Percentiles rank a stretch among this genome's conserved stretches.
Conservation (phyloP, 2,329 filamentous ascomycete species). For the Aspergillus sp. region DNA sequence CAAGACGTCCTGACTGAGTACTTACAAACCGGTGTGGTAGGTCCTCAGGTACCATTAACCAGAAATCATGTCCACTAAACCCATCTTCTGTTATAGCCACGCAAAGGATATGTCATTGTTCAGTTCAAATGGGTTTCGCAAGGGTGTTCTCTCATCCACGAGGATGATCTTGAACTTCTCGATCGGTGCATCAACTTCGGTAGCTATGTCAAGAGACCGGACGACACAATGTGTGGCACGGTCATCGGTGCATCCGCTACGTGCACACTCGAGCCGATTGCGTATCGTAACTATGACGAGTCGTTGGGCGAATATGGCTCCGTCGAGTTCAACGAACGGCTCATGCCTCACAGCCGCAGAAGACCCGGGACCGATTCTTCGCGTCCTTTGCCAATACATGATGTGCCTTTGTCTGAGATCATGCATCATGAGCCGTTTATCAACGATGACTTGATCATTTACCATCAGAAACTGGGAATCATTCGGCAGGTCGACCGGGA, state of each 20-base stretch:
- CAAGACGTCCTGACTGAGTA: conserved; percentile 30
- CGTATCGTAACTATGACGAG: conserved; percentile 24
- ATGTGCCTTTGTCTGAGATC: conserved; percentile 50
- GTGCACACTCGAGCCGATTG: conserved; percentile 47
- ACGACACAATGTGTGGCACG: conserved; percentile 55
- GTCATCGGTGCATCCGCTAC: conserved; percentile 52
- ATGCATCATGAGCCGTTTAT: conserved; percentile 48
- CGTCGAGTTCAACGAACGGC: conserved; percentile 23
- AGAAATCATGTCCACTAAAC: conserved; percentile 3
- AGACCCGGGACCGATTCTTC: neutral
- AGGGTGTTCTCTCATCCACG: conserved; percentile 47
- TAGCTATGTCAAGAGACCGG: conserved; percentile 55
- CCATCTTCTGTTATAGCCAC: conserved; percentile 38
- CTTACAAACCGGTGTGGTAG: conserved; percentile 23
- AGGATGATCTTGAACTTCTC: conserved; percentile 52
- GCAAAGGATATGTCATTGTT: conserved; percentile 55
- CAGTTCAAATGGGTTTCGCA: conserved; percentile 36
- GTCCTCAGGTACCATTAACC: neutral
- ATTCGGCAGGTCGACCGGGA: conserved; percentile 54
- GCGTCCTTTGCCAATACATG: conserved; percentile 32
- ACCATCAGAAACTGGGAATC: conserved; percentile 58
- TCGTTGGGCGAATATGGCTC: conserved; percentile 25
- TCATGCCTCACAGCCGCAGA: neutral
- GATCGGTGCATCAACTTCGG: conserved; percentile 58
- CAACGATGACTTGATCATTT: conserved; percentile 56